Percentiles rank a stretch among this genome's conserved stretches.
phyloP scores from a whole-genome alignment of 306 rosid species.

The Mimosa pudica region DNA sequence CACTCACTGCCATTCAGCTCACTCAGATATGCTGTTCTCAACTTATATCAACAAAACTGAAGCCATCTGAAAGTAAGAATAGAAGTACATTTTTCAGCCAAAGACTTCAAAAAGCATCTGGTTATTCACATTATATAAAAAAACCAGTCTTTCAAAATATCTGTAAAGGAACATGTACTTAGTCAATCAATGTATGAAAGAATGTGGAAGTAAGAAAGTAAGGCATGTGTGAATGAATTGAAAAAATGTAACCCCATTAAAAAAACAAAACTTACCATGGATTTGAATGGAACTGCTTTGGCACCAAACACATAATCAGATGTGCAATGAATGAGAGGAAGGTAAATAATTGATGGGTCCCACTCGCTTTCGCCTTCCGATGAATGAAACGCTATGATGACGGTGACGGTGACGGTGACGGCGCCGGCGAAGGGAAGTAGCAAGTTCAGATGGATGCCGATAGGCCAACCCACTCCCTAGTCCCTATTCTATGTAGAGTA shows the following conservation, averaged over 20 bases:
- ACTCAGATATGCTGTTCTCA: neutral
- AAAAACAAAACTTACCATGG: neutral
- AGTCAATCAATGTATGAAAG: neutral
- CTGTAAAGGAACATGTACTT: neutral
- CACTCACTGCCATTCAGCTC: constrained; percentile 39
- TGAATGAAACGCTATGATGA: too few species aligned
- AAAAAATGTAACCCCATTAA: neutral
- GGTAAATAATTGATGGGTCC: neutral
- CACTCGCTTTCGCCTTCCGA: too few species aligned
- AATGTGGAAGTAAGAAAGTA: neutral
- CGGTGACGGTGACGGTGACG: too few species aligned
- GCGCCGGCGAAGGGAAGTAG: too few species aligned
- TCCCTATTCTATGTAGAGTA: too few species aligned
- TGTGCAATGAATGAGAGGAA: neutral
- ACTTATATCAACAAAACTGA: constrained; percentile 1
- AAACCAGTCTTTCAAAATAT: neutral
- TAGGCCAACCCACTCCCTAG: too few species aligned
- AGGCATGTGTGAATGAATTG: neutral
- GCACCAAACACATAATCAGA: neutral
- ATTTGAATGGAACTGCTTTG: neutral
- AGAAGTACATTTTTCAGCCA: neutral
- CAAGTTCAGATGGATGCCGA: too few species aligned
- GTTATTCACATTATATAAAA: neutral
- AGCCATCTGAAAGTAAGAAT: constrained; percentile 26
- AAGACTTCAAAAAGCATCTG: neutral